Percentiles rank a stretch among this genome's conserved stretches.
Evolutionary conservation across 2,329 filamentous ascomycete species (phyloP).

Genomic region (Clarireedia monteithiana): DNA sequence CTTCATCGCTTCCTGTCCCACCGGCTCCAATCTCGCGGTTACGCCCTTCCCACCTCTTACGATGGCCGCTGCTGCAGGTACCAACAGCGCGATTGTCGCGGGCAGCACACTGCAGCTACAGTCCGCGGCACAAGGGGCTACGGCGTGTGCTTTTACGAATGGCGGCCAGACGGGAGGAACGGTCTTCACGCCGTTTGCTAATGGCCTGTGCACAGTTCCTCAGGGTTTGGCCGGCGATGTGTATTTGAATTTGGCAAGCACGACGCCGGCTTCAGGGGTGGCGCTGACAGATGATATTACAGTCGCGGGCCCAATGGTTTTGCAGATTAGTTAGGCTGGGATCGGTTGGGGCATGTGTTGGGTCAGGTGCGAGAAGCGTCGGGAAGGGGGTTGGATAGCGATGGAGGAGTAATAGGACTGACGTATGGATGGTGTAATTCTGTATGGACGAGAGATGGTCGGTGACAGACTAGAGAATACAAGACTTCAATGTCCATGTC

Average conservation of each 20-base stretch:
- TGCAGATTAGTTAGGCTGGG: constrained; percentile 30
- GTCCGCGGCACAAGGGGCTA: constrained; percentile 44
- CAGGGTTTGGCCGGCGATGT: constrained; percentile 54
- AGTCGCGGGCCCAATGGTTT: constrained; percentile 56
- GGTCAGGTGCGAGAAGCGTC: neutral
- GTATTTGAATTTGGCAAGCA: constrained; percentile 58
- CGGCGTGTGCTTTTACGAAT: constrained; percentile 60
- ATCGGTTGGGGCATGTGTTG: neutral
- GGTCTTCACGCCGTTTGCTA: constrained; percentile 49
- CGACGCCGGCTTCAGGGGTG: constrained; percentile 42
- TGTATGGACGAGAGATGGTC: neutral
- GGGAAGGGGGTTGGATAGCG: no score
- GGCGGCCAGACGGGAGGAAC: constrained; percentile 50
- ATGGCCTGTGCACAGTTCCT: constrained; percentile 52
- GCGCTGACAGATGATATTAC: constrained; percentile 54
- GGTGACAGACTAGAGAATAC: neutral
- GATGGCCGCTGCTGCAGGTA: constrained; percentile 38
- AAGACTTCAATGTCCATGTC: neutral
- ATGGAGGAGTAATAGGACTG: neutral
- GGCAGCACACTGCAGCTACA: constrained; percentile 41
- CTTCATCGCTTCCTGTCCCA: constrained; percentile 65
- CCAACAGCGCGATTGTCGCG: constrained; percentile 32
- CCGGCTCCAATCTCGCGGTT: constrained; percentile 55
- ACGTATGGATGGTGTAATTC: neutral
- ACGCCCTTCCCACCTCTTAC: constrained; percentile 53